Base-by-base conservation (phyloP, 805 yeast species). In the Wickerhamiella allomyrinae region DNA sequence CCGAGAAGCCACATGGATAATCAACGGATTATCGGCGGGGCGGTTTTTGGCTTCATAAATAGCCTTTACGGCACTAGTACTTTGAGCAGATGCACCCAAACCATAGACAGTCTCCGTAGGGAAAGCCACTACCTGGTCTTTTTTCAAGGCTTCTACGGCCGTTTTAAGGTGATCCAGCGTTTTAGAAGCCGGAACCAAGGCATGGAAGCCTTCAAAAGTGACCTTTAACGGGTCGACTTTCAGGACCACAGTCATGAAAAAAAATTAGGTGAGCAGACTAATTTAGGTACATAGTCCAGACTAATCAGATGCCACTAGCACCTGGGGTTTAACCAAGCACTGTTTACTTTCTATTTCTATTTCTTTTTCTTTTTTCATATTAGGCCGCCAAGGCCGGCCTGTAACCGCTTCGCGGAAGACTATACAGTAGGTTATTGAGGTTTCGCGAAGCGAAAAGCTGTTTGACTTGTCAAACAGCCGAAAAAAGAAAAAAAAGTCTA, bases 61-160 rank as follows among this genome's bases (percentile, higher is more conserved):
- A 36, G 77, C 73, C 44, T 61, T 57, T 2, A 87, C 95, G 0
- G 93, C 72, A 5, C 72, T 74, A 41, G 85, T 85, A 41, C 67
- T 69, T 39, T 83, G 63, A 0, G 94, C 82, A 3, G 87, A 79
- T 1, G 91, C 98, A 0, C 95, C 98, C 1, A 91, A 68, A 0
- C 98, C 98, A 58, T 91, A 91, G 0, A 91, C 98, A 0, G 98
- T 91, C 57, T 91, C 98, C 0, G 98, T 84, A 2, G 98, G 98
- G 53, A 91, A 87, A 0, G 89, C 97, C 11, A 91, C 86, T 0
- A 79, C 85, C 21, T 75, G 65, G 29, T 69, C 57, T 0, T 78
- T 63, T 14, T 63, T 58, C 4, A 86, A 59, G 4, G 76, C 60
- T 2, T 62, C 51, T 0, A 85, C 77, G 5, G 95, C 96, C 15